Evolutionary conservation across 2,329 filamentous ascomycete species (phyloP), one percentile per base, ranked within the genome.

Genomic region (Epichloe gansuensis): DNA sequence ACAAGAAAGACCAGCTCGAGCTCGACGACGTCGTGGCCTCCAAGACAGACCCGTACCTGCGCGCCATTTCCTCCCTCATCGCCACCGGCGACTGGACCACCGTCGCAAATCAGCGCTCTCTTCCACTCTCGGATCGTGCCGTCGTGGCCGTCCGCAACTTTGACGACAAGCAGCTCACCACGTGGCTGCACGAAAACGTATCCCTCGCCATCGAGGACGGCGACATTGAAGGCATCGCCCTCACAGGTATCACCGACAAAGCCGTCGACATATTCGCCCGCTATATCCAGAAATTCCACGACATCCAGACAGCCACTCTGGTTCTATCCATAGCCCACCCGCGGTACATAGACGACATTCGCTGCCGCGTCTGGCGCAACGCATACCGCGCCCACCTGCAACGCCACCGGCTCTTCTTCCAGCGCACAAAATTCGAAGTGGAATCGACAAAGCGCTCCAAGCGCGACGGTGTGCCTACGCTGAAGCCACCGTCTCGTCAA

Each of bases 281-380:
- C 49, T 89, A 89, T 65, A 77, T 93, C 45, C 76, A 83, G 59
- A 85, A 84, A 58, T 89, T 85, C 64, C 76, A 82, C 61, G 87
- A 91, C 64, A 75, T 87, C 25, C 88, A 94, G 68, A 89, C 87
- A 1, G 85, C 87, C 2, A 84, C 86, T 0, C 73, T 93, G 2
- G 78, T 88, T 54, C 78, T 87, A 53, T 84, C 84, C 12, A 82
- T 86, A 64, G 85, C 84, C 58, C 80, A 82, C 52, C 87, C 87
- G 0, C 76, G 81, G 8, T 91, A 88, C 66, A 82, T 91, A 57
- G 79, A 85, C 65, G 88, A 93, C 64, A 72, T 84, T 43, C 82
- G 88, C 56, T 88, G 84, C 68, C 74, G 76, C 9, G 80, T 84
- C 51, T 91, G 87, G 85, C 83, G 85, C 51, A 78, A 74, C 57